Percentiles rank a stretch among this genome's conserved stretches.
Evolutionary conservation across 2,329 filamentous ascomycete species (phyloP).

Genomic region (Pleoardoris graminearum): DNA sequence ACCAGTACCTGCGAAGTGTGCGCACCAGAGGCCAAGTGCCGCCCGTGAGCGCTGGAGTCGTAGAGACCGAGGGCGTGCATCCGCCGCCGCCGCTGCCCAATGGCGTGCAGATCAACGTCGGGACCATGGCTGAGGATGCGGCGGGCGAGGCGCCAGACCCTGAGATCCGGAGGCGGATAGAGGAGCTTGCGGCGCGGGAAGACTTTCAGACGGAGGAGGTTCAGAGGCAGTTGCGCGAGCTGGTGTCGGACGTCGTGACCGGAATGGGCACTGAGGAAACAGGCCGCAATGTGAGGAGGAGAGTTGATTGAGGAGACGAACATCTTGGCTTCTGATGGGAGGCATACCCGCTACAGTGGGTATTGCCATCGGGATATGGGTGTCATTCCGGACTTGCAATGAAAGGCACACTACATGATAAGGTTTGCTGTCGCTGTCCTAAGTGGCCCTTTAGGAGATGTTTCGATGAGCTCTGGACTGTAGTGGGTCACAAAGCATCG

Average conservation of each 20-base stretch:
- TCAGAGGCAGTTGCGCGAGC: constrained; percentile 74
- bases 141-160: constrained; percentile 70
- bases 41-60: constrained; percentile 21
- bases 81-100: constrained; percentile 68
- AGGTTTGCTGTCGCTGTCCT: no score
- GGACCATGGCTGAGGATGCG: constrained; percentile 65
- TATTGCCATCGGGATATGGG: not conserved
- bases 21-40: constrained; percentile 30
- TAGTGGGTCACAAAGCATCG: no score
- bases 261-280: constrained; percentile 66
- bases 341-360: constrained; percentile 2
- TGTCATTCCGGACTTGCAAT: not conserved
- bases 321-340: constrained; percentile 5
- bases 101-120: constrained; percentile 76
- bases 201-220: constrained; percentile 82
- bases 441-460: no score
- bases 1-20: constrained; percentile 63
- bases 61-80: constrained; percentile 31
- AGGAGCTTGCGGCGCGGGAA: constrained; percentile 79
- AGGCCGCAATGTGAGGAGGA: constrained; percentile 52
- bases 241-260: constrained; percentile 79
- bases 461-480: no score
- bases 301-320: constrained; percentile 38
- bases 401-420: no score
- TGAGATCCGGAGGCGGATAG: constrained; percentile 82